Evolutionary conservation across 2,329 filamentous ascomycete species (phyloP), one percentile per base, ranked within the genome.

Genomic region (Trichoderma endophyticum): DNA sequence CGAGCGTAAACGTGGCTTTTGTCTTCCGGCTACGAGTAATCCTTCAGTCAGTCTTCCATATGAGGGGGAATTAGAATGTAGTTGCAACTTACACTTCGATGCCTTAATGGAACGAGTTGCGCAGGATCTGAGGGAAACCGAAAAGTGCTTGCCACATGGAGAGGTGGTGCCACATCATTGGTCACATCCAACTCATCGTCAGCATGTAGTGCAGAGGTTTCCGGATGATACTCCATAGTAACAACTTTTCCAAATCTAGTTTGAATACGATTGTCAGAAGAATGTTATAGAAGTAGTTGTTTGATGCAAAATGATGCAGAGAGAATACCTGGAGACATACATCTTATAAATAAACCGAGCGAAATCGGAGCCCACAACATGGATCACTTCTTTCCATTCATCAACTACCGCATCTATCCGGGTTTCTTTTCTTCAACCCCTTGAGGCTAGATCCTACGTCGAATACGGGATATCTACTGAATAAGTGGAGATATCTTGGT

Each of bases 141-240:
- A 82, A 94, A 98, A 14, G 94, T 98, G 15, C 95, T 98, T 73
- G 94, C 94, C 74, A 97, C 89, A 80, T 98, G 95, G 78, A 98
- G 86, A 5, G 95, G 90, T 72, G 96, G 95, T 8, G 95, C 94
- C 69, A 98, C 54, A 14, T 64, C 61, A n/a, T 64, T 64, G 61
- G 26, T 48, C 9, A 32, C 26, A 30, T 48, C 36, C 61, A 64
- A 64, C 26, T 64, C 61, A 21, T 64, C 39, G 5, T 64, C 61
- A 6, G 61, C 61, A 48, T 64, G 61, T 21, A 64, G 15, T 9
- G 61, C 61, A 9, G 30, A 32, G 6, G 61, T 64, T 64, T 64
- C 61, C 2, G 26, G 36, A 32, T 64, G 24, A 21, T 48, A 15
- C 11, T 26, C 36, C 61, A 64, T 64, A 14, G 18, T 32, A 4